Evolutionary conservation across 495 filamentous ascomycete genomes (phyloP).

Genomic region (Penicillium nucicola): DNA sequence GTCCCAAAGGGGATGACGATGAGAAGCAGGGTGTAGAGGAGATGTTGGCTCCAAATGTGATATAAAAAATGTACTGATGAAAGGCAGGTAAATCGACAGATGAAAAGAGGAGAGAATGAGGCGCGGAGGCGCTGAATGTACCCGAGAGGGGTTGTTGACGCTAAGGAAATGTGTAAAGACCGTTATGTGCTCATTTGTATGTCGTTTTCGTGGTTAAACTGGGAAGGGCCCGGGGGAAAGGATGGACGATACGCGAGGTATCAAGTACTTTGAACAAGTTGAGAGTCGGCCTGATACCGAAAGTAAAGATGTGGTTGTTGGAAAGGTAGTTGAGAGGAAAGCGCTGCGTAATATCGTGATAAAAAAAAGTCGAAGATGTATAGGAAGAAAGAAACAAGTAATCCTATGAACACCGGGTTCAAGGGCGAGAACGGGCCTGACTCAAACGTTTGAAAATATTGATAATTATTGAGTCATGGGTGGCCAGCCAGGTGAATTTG

Average conservation of each 20-base stretch:
- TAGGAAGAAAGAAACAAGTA: constrained; percentile 23
- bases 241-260: constrained; percentile 28
- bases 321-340: constrained; percentile 16
- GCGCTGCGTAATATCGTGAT: constrained; percentile 55
- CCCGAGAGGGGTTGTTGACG: constrained; percentile 47
- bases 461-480: constrained; percentile 42
- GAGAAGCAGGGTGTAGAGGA: constrained; percentile 12
- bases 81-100: constrained; percentile 51
- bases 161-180: constrained; percentile 52
- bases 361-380: constrained; percentile 23
- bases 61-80: constrained; percentile 48
- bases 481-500: constrained; percentile 20
- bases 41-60: constrained; percentile 63
- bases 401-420: constrained; percentile 45
- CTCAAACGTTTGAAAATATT: constrained; percentile 24
- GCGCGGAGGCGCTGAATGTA: constrained; percentile 41
- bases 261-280: constrained; percentile 31
- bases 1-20: constrained; percentile 29
- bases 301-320: constrained; percentile 16
- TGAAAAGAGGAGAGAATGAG: constrained; percentile 49
- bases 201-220: constrained; percentile 37
- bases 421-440: constrained; percentile 34
- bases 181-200: constrained; percentile 68
- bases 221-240: constrained; percentile 35
- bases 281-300: constrained; percentile 15